Conservation (phyloP, 2,329 filamentous ascomycete genomes). For the Bipolaris bicolor region DNA sequence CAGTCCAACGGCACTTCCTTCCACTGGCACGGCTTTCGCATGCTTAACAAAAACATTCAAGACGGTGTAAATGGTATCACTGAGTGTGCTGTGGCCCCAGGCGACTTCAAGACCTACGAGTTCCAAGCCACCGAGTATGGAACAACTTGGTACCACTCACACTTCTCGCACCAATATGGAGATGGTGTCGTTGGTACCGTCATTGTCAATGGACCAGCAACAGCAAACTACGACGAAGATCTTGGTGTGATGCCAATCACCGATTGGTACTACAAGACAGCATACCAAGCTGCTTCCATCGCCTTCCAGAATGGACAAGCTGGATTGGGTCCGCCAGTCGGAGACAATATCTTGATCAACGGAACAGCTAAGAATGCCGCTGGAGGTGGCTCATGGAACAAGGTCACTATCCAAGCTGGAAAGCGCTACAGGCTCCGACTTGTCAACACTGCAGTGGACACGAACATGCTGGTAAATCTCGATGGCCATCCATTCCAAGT, state of each 20-base stretch:
- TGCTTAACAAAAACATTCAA: conserved; percentile 59
- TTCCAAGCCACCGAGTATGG: conserved; percentile 42
- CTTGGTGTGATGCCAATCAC: conserved; percentile 32
- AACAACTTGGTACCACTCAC: conserved; percentile 50
- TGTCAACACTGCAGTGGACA: conserved; percentile 57
- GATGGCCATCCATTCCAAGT: conserved; percentile 42
- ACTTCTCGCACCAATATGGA: conserved; percentile 53
- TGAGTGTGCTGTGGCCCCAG: conserved; percentile 58
- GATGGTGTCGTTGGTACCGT: conserved; percentile 50
- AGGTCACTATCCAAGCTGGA: conserved; percentile 43
- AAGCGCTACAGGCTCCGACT: conserved; percentile 63
- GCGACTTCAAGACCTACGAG: conserved; percentile 42
- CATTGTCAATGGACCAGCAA: conserved; percentile 39
- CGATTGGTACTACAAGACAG: conserved; percentile 54
- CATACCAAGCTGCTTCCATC: conserved; percentile 33
- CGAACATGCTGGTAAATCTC: conserved; percentile 34
- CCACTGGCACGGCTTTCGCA: conserved; percentile 67
- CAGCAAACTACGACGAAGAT: conserved; percentile 40
- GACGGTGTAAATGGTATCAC: conserved; percentile 60
- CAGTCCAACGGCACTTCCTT: conserved; percentile 66
- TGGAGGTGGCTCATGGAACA: conserved; percentile 40
- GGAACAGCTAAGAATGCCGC: conserved; percentile 61
- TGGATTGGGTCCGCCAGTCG: conserved; percentile 38
- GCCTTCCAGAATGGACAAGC: conserved; percentile 29
- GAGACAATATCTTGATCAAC: conserved; percentile 57